Base-by-base conservation (phyloP, 2,329 filamentous ascomycete genomes). In the Colletotrichum lentis region DNA sequence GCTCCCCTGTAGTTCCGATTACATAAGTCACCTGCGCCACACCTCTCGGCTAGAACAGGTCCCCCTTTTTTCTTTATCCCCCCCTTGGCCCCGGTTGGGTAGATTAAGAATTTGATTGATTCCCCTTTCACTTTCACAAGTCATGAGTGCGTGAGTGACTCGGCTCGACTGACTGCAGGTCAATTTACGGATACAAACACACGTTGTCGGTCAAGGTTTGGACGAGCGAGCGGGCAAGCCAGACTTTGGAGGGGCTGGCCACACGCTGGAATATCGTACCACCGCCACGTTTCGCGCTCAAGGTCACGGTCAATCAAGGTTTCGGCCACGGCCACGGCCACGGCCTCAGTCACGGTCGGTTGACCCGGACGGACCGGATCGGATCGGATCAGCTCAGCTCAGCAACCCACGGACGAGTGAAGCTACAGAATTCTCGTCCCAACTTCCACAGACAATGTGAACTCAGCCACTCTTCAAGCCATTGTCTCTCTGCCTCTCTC, bases 101-200 rank as follows among this genome's bases (percentile, higher is more conserved):
- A 27, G 49, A 35, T 52, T 52, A 52, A 52, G 49, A 52, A 52
- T 52, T 52, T 27, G 18, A 6, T 35, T 52, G 49, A 52, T 35
- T 11, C n/a, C 18, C 49, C 31, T 12, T 35, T 52, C 49, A 35
- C 31, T 12, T 35, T 52, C 49, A 35, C 18, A n/a, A 20, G 27
- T 12, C 47, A 24, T 11, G 27, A 35, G 18, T 35, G 27, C 8
- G 27, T 27, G 27, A 27, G 27, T 31, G 27, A 24, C 24, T 24
- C 8, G 27, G 8, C 27, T 31, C 27, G 27, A 52, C 49, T 14
- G 49, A 35, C 18, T 52, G 11, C 49, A 35, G 10, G 18, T 5
- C 24, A 31, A 31, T 14, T 31, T 22, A n/a, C 16, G n/a, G 8
- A 14, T 52, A 11, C 14, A n/a, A 18, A 27, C 16, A 5, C 49